Evolutionary conservation across 257 asterid genomes (phyloP).

Genomic region (Jaltomata sinuosa): DNA sequence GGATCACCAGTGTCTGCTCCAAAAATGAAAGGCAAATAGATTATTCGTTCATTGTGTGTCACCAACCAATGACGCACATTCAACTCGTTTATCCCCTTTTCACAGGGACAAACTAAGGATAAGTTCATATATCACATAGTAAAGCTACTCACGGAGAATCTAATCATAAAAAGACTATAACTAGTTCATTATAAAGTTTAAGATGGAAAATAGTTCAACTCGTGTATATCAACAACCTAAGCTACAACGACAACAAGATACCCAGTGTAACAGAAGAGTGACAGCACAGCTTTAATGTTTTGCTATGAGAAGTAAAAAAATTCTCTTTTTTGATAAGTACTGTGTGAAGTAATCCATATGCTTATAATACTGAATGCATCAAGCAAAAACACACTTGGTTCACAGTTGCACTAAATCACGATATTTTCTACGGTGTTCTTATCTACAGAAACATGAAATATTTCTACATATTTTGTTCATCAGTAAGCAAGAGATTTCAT

Average conservation of each 20-base stretch:
- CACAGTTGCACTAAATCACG: neutral
- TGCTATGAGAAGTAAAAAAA: neutral
- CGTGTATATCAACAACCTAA: neutral
- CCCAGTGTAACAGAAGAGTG: neutral
- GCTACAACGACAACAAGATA: neutral
- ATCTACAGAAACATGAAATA: neutral
- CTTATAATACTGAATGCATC: neutral
- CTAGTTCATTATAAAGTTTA: neutral
- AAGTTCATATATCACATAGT: neutral
- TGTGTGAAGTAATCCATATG: neutral
- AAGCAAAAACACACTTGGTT: neutral
- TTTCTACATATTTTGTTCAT: neutral
- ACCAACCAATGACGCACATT: neutral
- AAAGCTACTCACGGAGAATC: neutral
- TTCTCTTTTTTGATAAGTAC: neutral
- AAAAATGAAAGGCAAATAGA: neutral
- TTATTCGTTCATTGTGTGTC: neutral
- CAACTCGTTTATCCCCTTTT: neutral
- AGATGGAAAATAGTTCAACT: neutral
- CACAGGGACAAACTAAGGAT: neutral
- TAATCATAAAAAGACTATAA: neutral
- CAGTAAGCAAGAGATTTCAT: neutral
- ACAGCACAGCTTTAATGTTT: neutral
- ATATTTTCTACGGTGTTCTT: neutral
- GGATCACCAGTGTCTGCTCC: slow-evolving; percentile 1